These are phyloP conservation scores for Fusarium guadeloupense DNA, from an alignment of 2,329 filamentous ascomycete genomes.

Conservation along the genomic window DNA sequence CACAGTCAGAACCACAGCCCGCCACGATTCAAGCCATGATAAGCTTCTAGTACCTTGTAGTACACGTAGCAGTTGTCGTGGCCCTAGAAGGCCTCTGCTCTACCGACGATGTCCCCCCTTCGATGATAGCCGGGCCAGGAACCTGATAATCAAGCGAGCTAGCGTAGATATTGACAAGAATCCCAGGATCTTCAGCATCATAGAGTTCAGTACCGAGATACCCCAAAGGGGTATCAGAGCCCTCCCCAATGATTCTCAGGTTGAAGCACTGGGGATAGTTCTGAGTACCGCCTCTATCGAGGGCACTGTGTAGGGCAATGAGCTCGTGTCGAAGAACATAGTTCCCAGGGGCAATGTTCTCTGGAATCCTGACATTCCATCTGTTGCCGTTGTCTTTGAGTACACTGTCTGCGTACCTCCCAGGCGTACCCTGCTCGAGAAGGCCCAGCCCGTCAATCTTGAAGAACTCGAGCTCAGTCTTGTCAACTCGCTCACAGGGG, in stretches of 20 bases:
- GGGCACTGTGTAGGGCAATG: constrained; percentile 61
- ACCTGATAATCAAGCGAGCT: constrained; percentile 43
- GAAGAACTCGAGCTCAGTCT: constrained; percentile 56
- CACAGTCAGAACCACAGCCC: neutral
- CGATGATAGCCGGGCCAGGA: constrained; percentile 45
- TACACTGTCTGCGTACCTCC: constrained; percentile 54
- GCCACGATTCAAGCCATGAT: neutral
- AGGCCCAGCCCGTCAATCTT: constrained; percentile 56
- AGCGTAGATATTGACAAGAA: constrained; percentile 49
- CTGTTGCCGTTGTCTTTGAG: constrained; percentile 61
- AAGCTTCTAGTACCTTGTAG: constrained; percentile 24
- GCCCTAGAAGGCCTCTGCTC: constrained; percentile 40
- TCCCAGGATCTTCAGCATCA: constrained; percentile 47
- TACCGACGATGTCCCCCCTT: constrained; percentile 41
- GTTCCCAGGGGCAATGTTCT: constrained; percentile 58
- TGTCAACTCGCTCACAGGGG: constrained; percentile 53
- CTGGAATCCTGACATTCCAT: constrained; percentile 61
- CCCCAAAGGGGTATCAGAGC: constrained; percentile 46
- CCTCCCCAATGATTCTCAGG: constrained; percentile 56
- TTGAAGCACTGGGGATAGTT: constrained; percentile 64
- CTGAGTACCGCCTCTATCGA: constrained; percentile 55
- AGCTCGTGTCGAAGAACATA: constrained; percentile 66
- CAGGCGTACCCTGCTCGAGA: constrained; percentile 47
- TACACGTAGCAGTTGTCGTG: constrained; percentile 38
- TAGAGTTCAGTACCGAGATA: constrained; percentile 52